phyloP scores from a whole-genome alignment of 495 filamentous ascomycete species.

The Aspergillus avenaceus region DNA sequence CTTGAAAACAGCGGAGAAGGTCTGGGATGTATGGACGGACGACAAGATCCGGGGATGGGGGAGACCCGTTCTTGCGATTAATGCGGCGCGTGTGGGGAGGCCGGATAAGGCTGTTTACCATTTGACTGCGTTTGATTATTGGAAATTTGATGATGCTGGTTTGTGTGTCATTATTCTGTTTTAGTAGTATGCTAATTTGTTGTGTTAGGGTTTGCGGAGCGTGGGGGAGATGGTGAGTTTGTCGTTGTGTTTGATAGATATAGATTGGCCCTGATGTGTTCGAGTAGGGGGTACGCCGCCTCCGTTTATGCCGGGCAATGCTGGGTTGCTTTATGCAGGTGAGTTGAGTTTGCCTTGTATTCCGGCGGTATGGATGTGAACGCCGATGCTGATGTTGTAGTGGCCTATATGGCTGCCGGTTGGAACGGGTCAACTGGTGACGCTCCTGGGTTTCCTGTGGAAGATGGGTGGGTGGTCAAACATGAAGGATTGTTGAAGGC shows the following conservation, averaged over 20 bases:
- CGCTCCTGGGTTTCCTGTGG: constrained; percentile 11
- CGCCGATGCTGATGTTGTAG: neutral
- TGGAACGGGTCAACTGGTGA: constrained; percentile 10
- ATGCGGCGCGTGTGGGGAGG: constrained; percentile 11
- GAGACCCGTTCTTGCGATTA: constrained; percentile 12
- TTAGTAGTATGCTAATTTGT: neutral
- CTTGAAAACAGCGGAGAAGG: constrained; percentile 9
- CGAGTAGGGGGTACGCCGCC: constrained; percentile 11
- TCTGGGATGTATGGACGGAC: constrained; percentile 10
- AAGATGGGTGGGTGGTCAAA: constrained; percentile 10
- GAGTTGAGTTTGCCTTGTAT: neutral
- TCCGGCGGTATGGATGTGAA: neutral
- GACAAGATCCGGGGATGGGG: constrained; percentile 12
- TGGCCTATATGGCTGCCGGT: constrained; percentile 14
- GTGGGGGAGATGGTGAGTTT: constrained; percentile 10
- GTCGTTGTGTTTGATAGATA: neutral
- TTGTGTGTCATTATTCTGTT: neutral
- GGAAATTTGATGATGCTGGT: constrained; percentile 18
- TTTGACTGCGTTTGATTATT: constrained; percentile 13
- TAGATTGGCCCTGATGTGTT: neutral
- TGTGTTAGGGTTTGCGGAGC: constrained; percentile 9
- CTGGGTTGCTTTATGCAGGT: constrained; percentile 12
- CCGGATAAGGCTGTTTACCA: constrained; percentile 10
- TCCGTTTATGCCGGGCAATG: constrained; percentile 17
- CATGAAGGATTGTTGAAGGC: constrained; percentile 11